These are phyloP conservation scores for Erigeron philadelphicus DNA, from an alignment of 140 eudicot genomes.

Conservation along the genomic window DNA sequence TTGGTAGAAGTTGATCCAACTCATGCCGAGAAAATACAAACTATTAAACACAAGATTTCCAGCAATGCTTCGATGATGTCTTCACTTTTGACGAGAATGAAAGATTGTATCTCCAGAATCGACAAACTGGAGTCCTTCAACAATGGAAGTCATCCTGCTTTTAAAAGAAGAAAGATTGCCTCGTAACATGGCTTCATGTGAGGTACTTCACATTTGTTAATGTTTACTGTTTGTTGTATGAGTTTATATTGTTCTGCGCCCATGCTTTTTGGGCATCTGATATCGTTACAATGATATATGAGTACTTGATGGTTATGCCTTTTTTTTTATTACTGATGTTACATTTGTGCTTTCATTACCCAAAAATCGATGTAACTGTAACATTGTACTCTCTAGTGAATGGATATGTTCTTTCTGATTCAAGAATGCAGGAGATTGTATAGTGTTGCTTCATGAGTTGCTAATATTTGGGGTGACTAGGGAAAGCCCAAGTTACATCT, in stretches of 20 bases:
- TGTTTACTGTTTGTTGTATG: not conserved
- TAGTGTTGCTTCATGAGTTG: constrained; percentile 1
- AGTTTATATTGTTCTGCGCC: constrained; percentile 1
- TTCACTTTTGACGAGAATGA: constrained; percentile 49
- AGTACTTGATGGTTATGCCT: constrained; percentile 1
- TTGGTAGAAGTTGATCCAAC: constrained; percentile 30
- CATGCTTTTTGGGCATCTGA: not conserved
- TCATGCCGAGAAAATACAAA: constrained; percentile 37
- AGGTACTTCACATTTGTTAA: constrained; percentile 13
- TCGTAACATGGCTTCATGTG: constrained; percentile 19
- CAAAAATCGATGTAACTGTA: not conserved
- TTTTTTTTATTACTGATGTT: not conserved
- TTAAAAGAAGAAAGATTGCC: constrained; percentile 49
- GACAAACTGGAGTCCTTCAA: constrained; percentile 50
- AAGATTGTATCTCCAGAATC: constrained; percentile 57
- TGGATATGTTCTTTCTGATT: not conserved
- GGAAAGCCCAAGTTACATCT: not conserved
- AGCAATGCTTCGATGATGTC: constrained; percentile 51
- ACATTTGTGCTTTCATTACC: constrained; percentile 18
- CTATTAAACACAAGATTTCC: constrained; percentile 55
- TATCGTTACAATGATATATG: not conserved
- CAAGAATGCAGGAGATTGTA: constrained; percentile 9
- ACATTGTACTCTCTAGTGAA: not conserved
- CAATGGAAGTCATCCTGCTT: constrained; percentile 59
- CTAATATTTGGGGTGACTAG: not conserved